Evolutionary conservation across 2,329 filamentous ascomycete species (phyloP).

Genomic region (Fusarium staphyleae): DNA sequence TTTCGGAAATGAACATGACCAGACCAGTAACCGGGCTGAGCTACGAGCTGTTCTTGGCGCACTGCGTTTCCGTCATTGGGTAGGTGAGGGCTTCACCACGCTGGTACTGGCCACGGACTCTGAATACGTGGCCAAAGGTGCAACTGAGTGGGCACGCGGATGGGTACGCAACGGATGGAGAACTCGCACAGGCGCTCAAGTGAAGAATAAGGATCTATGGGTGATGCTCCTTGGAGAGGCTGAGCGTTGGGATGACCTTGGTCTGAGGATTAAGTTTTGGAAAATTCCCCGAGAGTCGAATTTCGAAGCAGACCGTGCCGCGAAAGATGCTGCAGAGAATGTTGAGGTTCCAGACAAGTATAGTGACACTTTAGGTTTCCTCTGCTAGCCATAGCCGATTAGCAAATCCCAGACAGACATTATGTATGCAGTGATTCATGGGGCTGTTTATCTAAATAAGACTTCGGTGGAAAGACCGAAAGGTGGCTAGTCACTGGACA

Average conservation of each 20-base stretch:
- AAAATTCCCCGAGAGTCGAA: conserved; percentile 55
- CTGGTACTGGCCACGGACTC: conserved; percentile 51
- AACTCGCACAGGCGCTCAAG: conserved; percentile 41
- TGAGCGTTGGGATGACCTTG: conserved; percentile 40
- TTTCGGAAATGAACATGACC: conserved; percentile 44
- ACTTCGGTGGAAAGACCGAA: too few relatives aligned
- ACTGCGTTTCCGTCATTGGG: conserved; percentile 30
- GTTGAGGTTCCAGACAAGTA: not conserved
- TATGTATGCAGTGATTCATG: too few relatives aligned
- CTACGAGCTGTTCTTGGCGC: conserved; percentile 18
- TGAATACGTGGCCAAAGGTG: conserved; percentile 15
- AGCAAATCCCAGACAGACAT: too few relatives aligned
- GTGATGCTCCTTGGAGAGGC: conserved; percentile 53
- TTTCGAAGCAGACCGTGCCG: conserved; percentile 49
- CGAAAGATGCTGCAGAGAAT: conserved; percentile 44
- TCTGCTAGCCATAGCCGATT: too few relatives aligned
- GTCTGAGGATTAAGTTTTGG: conserved; percentile 55
- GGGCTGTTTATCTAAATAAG: too few relatives aligned
- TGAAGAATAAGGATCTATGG: conserved; percentile 63
- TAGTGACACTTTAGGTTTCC: too few relatives aligned
- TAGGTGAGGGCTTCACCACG: conserved; percentile 39
- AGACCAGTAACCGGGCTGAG: conserved; percentile 54
- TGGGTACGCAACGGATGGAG: conserved; percentile 52
- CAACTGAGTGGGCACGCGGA: conserved; percentile 6
- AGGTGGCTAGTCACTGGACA: too few relatives aligned